A percentile compares a stretch with the other conserved stretches of the same genome.
Conservation (phyloP, 176 grass and related monocot genomes). For the Phyllostachys edulis region DNA sequence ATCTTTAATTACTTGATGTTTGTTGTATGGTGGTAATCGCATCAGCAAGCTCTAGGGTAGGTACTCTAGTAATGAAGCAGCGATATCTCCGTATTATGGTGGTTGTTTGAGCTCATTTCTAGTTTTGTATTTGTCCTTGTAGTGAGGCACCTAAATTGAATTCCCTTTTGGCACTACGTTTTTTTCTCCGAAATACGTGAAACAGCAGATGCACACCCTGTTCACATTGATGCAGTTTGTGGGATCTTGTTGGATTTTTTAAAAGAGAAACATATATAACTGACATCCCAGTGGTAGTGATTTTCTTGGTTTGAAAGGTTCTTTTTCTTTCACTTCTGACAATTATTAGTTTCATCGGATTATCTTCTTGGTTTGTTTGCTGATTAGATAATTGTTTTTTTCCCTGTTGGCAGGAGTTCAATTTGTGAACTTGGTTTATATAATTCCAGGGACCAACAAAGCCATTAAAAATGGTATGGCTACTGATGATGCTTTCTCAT, state of each 20-base stretch:
- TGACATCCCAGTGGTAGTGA: background rate
- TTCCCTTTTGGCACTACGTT: background rate
- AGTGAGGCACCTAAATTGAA: background rate
- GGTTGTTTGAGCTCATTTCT: background rate
- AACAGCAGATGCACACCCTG: background rate
- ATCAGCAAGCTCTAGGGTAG: background rate
- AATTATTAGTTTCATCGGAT: background rate
- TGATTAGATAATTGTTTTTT: conserved; percentile 30
- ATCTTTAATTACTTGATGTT: background rate
- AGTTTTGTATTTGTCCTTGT: background rate
- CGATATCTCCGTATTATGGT: background rate
- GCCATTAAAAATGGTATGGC: conserved; percentile 37
- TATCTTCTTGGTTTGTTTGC: background rate
- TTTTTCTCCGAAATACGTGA: background rate
- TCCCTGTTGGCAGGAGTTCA: background rate
- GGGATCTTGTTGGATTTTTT: background rate
- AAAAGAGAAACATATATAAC: background rate
- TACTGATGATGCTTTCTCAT: background rate
- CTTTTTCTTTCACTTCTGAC: background rate
- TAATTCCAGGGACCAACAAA: background rate
- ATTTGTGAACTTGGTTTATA: background rate
- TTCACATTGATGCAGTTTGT: background rate
- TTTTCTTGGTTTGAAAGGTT: background rate
- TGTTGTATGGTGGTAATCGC: background rate
- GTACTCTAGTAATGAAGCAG: background rate